phyloP scores from a whole-genome alignment of 768 basidiomycete genomes.

The Rhodotorula toruloides region DNA sequence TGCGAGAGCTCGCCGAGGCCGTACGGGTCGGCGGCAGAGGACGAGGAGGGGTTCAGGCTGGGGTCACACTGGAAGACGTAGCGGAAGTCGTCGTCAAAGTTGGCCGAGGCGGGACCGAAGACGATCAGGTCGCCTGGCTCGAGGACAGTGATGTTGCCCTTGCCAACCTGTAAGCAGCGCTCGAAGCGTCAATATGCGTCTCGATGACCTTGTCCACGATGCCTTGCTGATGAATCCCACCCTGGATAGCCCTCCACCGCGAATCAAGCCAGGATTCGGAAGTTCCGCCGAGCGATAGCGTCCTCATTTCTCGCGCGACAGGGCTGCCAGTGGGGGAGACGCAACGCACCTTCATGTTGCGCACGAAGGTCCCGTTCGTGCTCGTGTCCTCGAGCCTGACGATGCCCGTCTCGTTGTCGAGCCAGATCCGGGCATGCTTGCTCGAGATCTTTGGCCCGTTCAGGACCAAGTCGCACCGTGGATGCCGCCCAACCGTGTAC shows the following conservation, averaged over 20 bases:
- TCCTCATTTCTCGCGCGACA: neutral
- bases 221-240: no score
- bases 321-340: neutral
- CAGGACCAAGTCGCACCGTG: constrained; percentile 19
- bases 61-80: constrained; percentile 30
- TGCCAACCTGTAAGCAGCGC: constrained; percentile 54
- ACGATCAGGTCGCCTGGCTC: constrained; percentile 79
- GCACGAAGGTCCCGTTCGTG: constrained; percentile 36
- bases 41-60: neutral
- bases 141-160: constrained; percentile 56
- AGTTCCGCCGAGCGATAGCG: neutral
- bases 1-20: constrained; percentile 25
- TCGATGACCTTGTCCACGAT: neutral
- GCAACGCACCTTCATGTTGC: constrained; percentile 21
- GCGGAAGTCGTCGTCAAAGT: constrained; percentile 29
- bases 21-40: constrained; percentile 13
- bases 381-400: constrained; percentile 26
- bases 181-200: neutral
- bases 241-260: no score
- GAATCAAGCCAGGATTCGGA: no score
- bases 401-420: neutral
- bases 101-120: constrained; percentile 59
- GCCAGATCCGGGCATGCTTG: constrained; percentile 17
- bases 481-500: constrained; percentile 22
- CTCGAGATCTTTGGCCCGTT: constrained; percentile 24